Evolutionary conservation across 345 rosid species (phyloP), one percentile per base, ranked within the genome.

Genomic region (Gossypium ekmanianum): DNA sequence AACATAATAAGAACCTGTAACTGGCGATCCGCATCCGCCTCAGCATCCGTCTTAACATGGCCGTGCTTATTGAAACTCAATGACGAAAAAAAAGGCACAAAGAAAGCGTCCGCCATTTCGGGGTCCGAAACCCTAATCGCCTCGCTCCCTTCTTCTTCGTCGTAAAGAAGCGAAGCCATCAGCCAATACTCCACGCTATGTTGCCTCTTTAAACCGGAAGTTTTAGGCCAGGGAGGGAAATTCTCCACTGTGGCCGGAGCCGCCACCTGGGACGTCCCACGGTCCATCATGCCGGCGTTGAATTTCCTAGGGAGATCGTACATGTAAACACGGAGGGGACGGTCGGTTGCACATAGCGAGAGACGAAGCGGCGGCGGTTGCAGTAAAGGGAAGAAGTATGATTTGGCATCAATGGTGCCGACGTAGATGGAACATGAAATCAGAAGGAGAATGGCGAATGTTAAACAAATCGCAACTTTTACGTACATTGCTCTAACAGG

Each of bases 171-270:
- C 66, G 98, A 94, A 14, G 88, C 98, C 97, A 92, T 88, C 66
- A 94, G 76, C 98, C 98, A 94, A 71, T 94, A 94, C 89, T 94
- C 98, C 56, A 91, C 94, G 66, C 98, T 92, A 63, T 94, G 98
- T 79, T 94, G 98, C 84, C 77, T 75, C 78, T 83, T 82, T 56
- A 92, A 57, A 39, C 97, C 98, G 14, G 87, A 78, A 69, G 82
- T 87, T 9, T 66, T 61, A 20, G 91, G 91, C 98, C 98, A 94
- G 17, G 83, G 82, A 5, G 97, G 97, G 67, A 92, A 72, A 67
- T 87, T 85, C 79, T 83, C 78, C 7, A 75, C 86, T 2, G 93
- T 90, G 43, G 92, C 83, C 2, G 92, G 90, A 48, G 10, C 70
- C 74, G 77, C 81, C 2, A 79, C 83, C 34, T 86, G 87, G 7